Conservation (phyloP, 371 early-diverging fungal genomes). For the Mortierella sp. region DNA sequence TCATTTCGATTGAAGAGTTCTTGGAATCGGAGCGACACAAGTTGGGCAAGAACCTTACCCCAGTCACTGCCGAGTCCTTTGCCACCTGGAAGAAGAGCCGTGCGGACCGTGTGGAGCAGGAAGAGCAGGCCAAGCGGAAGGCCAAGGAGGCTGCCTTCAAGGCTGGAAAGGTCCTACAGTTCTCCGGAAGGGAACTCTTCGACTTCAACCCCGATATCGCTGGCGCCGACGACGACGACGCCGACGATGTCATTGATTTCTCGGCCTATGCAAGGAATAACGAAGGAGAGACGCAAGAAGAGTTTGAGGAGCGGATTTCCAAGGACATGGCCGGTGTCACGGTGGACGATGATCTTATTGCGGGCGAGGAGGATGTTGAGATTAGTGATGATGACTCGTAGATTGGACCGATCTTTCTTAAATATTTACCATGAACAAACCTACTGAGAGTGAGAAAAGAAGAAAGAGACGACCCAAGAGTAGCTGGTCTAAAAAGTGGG, state of each 20-base stretch:
- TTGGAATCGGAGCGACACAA: slow-evolving; percentile 97
- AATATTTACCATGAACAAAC: not conserved
- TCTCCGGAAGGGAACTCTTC: slow-evolving; percentile 98
- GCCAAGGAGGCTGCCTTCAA: slow-evolving; percentile 91
- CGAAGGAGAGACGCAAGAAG: slow-evolving; percentile 52
- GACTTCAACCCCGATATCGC: slow-evolving; percentile 95
- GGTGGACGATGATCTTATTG: slow-evolving; percentile 45
- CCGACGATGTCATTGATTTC: slow-evolving; percentile 72
- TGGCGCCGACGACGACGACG: slow-evolving; percentile 80
- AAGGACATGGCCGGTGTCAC: slow-evolving; percentile 29
- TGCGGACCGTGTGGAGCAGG: slow-evolving; percentile 76
- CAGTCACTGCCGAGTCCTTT: slow-evolving; percentile 96
- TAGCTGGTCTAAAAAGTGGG: too few species aligned
- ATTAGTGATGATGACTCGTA: slow-evolving; percentile 50
- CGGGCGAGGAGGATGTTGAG: slow-evolving; percentile 50
- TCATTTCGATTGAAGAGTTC: slow-evolving; percentile 95
- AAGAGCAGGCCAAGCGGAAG: slow-evolving; percentile 72
- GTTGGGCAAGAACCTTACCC: slow-evolving; percentile 93
- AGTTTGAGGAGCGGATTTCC: slow-evolving; percentile 41
- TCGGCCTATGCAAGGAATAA: slow-evolving; percentile 62
- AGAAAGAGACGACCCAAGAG: too few species aligned
- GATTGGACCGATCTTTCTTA: not conserved
- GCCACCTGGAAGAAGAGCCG: slow-evolving; percentile 96
- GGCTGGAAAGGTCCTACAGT: slow-evolving; percentile 90
- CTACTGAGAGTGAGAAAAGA: not conserved